These are phyloP conservation scores for Musa balbisiana DNA, from an alignment of 202 grass and related monocot species.

Conservation along the genomic window DNA sequence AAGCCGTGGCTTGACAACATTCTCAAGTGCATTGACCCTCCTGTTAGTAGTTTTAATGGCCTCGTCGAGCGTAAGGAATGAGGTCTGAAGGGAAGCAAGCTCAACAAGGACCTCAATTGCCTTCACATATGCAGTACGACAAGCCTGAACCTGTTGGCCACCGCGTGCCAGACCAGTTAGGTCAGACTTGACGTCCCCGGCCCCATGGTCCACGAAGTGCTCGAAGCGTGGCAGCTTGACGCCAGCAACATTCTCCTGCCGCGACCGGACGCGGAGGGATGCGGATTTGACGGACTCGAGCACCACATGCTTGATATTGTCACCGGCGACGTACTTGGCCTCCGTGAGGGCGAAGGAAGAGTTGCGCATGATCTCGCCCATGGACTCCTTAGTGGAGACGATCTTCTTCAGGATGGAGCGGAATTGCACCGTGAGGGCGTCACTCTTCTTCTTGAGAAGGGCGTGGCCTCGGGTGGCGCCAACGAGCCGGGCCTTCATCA, in stretches of 20 bases:
- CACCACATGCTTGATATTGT: constrained; percentile 41
- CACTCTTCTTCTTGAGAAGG: constrained; percentile 92
- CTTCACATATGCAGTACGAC: constrained; percentile 42
- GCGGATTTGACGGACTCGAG: constrained; percentile 53
- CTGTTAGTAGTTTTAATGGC: constrained; percentile 87
- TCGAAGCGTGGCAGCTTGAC: constrained; percentile 61
- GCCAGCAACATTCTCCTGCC: constrained; percentile 74
- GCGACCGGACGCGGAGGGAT: constrained; percentile 37
- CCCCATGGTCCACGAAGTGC: constrained; percentile 32
- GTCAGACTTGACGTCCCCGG: constrained; percentile 15
- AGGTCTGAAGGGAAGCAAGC: constrained; percentile 74
- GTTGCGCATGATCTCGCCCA: constrained; percentile 62
- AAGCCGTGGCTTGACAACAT: constrained; percentile 54
- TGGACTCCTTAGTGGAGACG: constrained; percentile 64
- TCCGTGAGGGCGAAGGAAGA: constrained; percentile 69
- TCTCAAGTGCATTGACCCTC: constrained; percentile 74
- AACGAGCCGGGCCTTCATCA: constrained; percentile 56
- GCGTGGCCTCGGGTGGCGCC: constrained; percentile 66
- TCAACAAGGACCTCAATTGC: constrained; percentile 61
- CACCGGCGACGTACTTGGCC: constrained; percentile 59
- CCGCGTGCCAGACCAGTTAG: constrained; percentile 56
- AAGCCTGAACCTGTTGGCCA: constrained; percentile 60
- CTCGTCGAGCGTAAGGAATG: constrained; percentile 65
- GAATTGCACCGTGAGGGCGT: constrained; percentile 71
- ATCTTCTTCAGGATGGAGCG: constrained; percentile 59